A percentile compares a stretch with the other conserved stretches of the same genome.
Conservation (phyloP, 495 filamentous ascomycete species). For the Aspergillus panamensis region DNA sequence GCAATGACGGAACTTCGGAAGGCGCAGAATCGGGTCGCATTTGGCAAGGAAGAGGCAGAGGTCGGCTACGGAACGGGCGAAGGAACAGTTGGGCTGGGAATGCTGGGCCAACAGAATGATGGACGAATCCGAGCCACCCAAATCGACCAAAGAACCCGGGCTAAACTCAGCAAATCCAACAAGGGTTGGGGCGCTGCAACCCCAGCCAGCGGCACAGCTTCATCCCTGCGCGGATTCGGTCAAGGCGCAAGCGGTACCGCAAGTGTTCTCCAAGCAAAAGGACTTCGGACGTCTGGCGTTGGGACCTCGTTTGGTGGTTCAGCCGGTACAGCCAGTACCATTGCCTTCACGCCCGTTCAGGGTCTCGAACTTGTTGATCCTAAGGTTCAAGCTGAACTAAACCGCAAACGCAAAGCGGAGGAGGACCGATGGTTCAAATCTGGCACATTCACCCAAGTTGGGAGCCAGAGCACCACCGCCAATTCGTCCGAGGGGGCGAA, state of each 20-base stretch:
- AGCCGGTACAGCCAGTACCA: constrained; percentile 75
- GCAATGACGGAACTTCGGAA: constrained; percentile 97
- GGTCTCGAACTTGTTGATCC: constrained; percentile 95
- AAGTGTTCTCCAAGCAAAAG: constrained; percentile 67
- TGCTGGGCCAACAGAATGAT: constrained; percentile 86
- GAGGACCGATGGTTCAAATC: constrained; percentile 95
- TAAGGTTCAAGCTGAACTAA: constrained; percentile 76
- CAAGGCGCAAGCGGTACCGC: constrained; percentile 57
- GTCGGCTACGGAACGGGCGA: constrained; percentile 89
- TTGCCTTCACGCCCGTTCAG: constrained; percentile 92
- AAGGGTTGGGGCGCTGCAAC: constrained; percentile 88
- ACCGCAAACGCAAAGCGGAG: constrained; percentile 84
- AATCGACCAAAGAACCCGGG: constrained; percentile 88
- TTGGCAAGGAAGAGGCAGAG: constrained; percentile 93
- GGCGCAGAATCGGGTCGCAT: constrained; percentile 92
- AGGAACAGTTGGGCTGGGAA: constrained; percentile 82
- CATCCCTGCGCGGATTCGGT: constrained; percentile 74
- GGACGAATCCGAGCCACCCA: constrained; percentile 83
- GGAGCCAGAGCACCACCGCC: constrained; percentile 43
- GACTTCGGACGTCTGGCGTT: constrained; percentile 71
- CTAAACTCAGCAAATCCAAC: constrained; percentile 90
- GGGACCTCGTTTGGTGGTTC: constrained; percentile 57
- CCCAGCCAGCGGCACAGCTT: constrained; percentile 59
- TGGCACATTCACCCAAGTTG: constrained; percentile 91
- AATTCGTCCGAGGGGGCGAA: constrained; percentile 24